A percentile compares a stretch with the other conserved stretches of the same genome.
Evolutionary conservation across 257 asterid genomes (phyloP).

Genomic region (Gentiana dahurica): DNA sequence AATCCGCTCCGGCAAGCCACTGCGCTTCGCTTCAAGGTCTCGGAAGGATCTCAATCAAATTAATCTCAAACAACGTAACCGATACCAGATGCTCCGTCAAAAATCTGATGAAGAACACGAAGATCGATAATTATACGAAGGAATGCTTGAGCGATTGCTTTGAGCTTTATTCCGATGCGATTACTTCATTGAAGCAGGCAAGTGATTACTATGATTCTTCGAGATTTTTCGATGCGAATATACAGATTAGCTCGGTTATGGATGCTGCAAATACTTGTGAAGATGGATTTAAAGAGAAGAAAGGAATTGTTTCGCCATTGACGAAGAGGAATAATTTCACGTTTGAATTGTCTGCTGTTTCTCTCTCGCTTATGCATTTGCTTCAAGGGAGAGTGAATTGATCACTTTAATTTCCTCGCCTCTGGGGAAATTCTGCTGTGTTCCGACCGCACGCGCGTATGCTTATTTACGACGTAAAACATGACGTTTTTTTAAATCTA

Average conservation of each 20-base stretch:
- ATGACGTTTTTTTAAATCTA: too few relatives aligned
- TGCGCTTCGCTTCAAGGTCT: constrained; percentile 43
- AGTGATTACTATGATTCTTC: constrained; percentile 23
- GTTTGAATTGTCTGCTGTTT: constrained; percentile 38
- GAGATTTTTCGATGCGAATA: constrained; percentile 29
- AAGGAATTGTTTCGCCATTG: constrained; percentile 33
- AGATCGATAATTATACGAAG: constrained; percentile 15
- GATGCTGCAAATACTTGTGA: constrained; percentile 46
- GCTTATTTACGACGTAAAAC: too few relatives aligned
- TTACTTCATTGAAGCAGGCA: constrained; percentile 26
- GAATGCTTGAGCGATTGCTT: constrained; percentile 39
- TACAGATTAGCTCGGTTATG: constrained; percentile 31
- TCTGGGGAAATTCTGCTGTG: too few relatives aligned
- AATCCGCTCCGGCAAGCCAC: constrained; percentile 49
- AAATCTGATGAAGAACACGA: constrained; percentile 20
- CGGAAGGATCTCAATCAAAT: constrained; percentile 36
- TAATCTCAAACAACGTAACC: constrained; percentile 39
- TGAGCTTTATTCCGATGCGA: constrained; percentile 40
- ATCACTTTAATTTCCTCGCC: too few relatives aligned
- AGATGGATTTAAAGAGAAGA: constrained; percentile 37
- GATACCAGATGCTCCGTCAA: constrained; percentile 43
- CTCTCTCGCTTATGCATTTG: constrained; percentile 28
- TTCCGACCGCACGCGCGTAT: too few relatives aligned
- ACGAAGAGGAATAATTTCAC: constrained; percentile 25
- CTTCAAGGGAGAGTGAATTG: constrained; percentile 6